These are phyloP conservation scores for Austroboletus festivus DNA, from an alignment of 768 basidiomycete species.

Conservation along the genomic window DNA sequence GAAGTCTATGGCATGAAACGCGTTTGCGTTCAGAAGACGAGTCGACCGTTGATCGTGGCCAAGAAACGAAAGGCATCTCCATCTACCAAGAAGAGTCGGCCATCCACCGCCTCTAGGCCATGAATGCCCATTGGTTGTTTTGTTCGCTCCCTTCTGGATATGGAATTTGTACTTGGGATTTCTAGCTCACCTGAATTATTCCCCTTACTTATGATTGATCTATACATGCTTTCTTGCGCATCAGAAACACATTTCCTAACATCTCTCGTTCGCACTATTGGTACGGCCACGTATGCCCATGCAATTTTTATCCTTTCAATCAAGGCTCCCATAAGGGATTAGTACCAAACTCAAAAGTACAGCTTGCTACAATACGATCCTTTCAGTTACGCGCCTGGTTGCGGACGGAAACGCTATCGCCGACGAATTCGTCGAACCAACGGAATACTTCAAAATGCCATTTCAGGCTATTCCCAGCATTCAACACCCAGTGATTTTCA, in stretches of 20 bases:
- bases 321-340: not conserved
- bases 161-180: not conserved
- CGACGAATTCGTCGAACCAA: conserved; percentile 78
- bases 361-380: no score
- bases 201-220: conserved; percentile 7
- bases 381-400: conserved; percentile 12
- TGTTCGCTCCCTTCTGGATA: not conserved
- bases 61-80: conserved; percentile 24
- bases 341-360: not conserved
- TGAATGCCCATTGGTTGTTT: conserved; percentile 11
- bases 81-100: conserved; percentile 12
- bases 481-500: conserved; percentile 91
- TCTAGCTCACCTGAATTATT: conserved; percentile 10
- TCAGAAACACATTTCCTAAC: conserved; percentile 9
- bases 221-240: conserved; percentile 3
- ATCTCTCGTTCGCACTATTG: not conserved
- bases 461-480: conserved; percentile 81
- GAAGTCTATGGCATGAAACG: conserved; percentile 34
- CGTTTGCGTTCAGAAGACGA: conserved; percentile 12
- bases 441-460: conserved; percentile 95
- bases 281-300: conserved; percentile 5
- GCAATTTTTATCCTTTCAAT: conserved; percentile 7
- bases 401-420: conserved; percentile 19
- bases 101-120: conserved; percentile 1
- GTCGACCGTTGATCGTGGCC: not conserved